Percentiles rank a stretch among this genome's conserved stretches.
These are phyloP conservation scores for Lactarius quietus DNA, from an alignment of 768 basidiomycete genomes.

Conservation along the genomic window DNA sequence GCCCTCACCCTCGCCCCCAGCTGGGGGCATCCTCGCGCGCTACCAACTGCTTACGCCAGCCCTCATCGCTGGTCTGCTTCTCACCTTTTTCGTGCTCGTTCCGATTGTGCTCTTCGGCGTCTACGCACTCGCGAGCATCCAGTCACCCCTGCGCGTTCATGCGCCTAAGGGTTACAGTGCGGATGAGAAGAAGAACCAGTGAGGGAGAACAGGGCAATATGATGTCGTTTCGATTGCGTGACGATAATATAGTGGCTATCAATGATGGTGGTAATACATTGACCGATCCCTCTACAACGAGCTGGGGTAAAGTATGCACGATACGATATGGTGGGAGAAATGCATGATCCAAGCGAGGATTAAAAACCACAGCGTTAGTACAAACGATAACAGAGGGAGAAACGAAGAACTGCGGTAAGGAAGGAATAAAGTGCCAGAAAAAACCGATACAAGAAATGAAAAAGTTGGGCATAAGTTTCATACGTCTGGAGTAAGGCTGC, in stretches of 20 bases:
- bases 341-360: conserved; percentile 20
- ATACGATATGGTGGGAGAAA: conserved; percentile 13
- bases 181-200: conserved; percentile 75
- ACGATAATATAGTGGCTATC: conserved; percentile 22
- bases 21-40: conserved; percentile 61
- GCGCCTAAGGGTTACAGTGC: conserved; percentile 64
- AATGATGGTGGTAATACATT: conserved; percentile 24
- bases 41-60: conserved; percentile 79
- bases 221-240: conserved; percentile 8
- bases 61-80: conserved; percentile 61
- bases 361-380: conserved; percentile 6
- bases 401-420: background rate
- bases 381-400: background rate
- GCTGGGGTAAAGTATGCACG: conserved; percentile 19
- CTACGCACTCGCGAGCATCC: conserved; percentile 66
- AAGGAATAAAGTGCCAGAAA: background rate
- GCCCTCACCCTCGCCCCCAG: conserved; percentile 39
- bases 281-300: conserved; percentile 18
- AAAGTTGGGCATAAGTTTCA: conserved; percentile 3
- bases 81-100: conserved; percentile 62
- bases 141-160: conserved; percentile 61
- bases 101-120: conserved; percentile 65
- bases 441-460: conserved; percentile 8
- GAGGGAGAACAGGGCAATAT: conserved; percentile 24
- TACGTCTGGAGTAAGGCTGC: conserved; percentile 30